Evolutionary conservation across 2,329 filamentous ascomycete genomes (phyloP).

Genomic region (Grosmannia huntii): DNA sequence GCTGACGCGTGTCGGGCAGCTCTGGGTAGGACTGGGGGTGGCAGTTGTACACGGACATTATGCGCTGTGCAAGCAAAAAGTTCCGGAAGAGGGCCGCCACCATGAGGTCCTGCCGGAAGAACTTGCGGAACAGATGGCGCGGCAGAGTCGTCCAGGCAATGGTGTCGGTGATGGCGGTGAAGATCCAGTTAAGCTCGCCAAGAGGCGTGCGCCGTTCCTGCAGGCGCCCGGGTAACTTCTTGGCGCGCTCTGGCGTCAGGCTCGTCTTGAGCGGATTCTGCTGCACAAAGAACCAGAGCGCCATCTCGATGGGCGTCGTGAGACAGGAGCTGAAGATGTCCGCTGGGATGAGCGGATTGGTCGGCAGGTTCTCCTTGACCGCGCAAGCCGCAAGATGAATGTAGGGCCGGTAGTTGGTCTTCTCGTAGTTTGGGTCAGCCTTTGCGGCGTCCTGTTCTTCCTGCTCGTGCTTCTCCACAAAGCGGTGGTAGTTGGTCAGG

Average conservation of each 20-base stretch:
- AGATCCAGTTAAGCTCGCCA: conserved; percentile 97
- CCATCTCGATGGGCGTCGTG: conserved; percentile 96
- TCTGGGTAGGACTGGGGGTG: conserved; percentile 85
- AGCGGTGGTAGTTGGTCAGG: conserved; percentile 84
- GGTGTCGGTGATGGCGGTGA: conserved; percentile 96
- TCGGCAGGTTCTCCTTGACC: conserved; percentile 83
- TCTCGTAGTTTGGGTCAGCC: conserved; percentile 71
- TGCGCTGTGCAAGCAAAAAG: conserved; percentile 83
- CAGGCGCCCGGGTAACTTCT: conserved; percentile 78
- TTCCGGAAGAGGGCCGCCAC: conserved; percentile 96
- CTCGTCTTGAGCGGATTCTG: conserved; percentile 67
- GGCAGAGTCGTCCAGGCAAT: conserved; percentile 96
- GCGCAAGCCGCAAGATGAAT: conserved; percentile 90
- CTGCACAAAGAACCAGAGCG: conserved; percentile 87
- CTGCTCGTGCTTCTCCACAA: conserved; percentile 86
- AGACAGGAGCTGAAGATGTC: conserved; percentile 94
- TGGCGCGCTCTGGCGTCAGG: conserved; percentile 68
- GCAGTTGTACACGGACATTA: conserved; percentile 94
- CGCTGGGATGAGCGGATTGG: conserved; percentile 83
- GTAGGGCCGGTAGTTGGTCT: conserved; percentile 54
- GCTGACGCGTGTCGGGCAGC: conserved; percentile 88
- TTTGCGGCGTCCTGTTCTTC: conserved; percentile 68
- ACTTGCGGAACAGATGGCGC: conserved; percentile 83
- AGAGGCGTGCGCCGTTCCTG: conserved; percentile 89
- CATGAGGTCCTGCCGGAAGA: conserved; percentile 96